A percentile compares a stretch with the other conserved stretches of the same genome.
Evolutionary conservation across 75 land plant genomes (phyloP).

Genomic region (Pseudotsuga menziesii): DNA sequence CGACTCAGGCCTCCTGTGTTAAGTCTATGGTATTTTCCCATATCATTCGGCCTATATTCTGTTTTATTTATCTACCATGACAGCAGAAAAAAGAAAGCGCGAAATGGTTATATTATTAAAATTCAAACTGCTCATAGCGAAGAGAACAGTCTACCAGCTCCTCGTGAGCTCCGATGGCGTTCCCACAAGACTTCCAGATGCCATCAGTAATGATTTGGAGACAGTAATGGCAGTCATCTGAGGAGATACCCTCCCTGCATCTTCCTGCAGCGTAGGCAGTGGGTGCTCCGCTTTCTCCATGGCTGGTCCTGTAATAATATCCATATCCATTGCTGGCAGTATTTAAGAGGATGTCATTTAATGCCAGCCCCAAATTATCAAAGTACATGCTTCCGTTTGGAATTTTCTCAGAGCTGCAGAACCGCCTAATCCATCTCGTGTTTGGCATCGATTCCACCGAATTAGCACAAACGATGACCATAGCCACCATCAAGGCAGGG

Average conservation of each 20-base stretch:
- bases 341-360: not conserved
- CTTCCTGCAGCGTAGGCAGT: not conserved
- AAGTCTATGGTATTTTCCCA: no score
- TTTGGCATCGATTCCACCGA: not conserved
- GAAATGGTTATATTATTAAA: not conserved
- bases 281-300: not conserved
- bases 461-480: not conserved
- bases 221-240: not conserved
- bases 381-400: not conserved
- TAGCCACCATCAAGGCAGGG: not conserved
- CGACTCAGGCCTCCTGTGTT: no score
- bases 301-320: slow-evolving; percentile 4
- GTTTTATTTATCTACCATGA: no score
- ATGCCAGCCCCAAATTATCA: not conserved
- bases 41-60: no score
- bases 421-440: not conserved
- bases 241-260: not conserved
- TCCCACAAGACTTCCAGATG: not conserved
- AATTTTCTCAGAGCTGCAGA: not conserved
- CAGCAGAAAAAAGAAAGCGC: no score
- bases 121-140: slow-evolving; percentile 8
- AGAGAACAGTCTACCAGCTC: not conserved
- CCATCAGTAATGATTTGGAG: not conserved
- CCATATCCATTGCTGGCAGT: not conserved
- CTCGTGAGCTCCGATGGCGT: not conserved